Conservation (phyloP, 371 early-diverging fungal genomes). For the Umbelopsis sp. region DNA sequence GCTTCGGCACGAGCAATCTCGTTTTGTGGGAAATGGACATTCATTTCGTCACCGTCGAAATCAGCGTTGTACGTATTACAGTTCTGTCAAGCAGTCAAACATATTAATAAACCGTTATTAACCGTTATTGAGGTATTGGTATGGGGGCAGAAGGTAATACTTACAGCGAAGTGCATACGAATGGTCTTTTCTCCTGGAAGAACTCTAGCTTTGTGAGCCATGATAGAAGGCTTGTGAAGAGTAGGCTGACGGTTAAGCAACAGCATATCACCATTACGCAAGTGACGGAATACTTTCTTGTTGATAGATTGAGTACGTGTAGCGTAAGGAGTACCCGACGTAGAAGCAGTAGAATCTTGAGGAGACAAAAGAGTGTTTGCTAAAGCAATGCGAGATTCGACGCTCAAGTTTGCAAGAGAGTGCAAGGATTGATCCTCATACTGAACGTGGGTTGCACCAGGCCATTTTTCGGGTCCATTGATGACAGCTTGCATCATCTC, state of each 20-base stretch:
- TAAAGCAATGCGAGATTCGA: conserved; percentile 92
- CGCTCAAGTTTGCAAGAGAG: conserved; percentile 73
- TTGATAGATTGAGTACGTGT: conserved; percentile 73
- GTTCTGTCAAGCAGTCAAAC: conserved; percentile 34
- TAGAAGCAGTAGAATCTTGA: conserved; percentile 58
- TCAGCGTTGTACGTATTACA: conserved; percentile 99
- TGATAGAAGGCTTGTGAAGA: conserved; percentile 99
- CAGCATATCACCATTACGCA: conserved; percentile 97
- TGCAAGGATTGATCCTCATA: conserved; percentile 93
- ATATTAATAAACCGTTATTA: too few relatives aligned
- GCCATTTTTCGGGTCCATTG: conserved; percentile 98
- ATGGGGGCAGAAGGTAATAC: not conserved
- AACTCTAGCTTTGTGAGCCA: conserved; percentile 98
- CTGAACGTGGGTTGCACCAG: conserved; percentile 96
- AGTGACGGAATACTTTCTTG: conserved; percentile 97
- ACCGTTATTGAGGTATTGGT: too few relatives aligned
- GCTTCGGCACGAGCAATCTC: conserved; percentile 97
- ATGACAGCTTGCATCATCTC: conserved; percentile 94
- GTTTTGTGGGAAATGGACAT: conserved; percentile 99
- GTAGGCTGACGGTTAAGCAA: conserved; percentile 99
- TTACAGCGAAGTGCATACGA: conserved; percentile 97
- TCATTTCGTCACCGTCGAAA: conserved; percentile 99
- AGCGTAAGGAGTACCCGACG: conserved; percentile 54
- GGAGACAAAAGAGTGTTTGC: conserved; percentile 96
- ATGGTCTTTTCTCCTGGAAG: conserved; percentile 98